Percentiles rank a stretch among this genome's conserved stretches.
These are phyloP conservation scores for Xylaria hypoxylon DNA, from an alignment of 2,329 filamentous ascomycete genomes.

Conservation along the genomic window DNA sequence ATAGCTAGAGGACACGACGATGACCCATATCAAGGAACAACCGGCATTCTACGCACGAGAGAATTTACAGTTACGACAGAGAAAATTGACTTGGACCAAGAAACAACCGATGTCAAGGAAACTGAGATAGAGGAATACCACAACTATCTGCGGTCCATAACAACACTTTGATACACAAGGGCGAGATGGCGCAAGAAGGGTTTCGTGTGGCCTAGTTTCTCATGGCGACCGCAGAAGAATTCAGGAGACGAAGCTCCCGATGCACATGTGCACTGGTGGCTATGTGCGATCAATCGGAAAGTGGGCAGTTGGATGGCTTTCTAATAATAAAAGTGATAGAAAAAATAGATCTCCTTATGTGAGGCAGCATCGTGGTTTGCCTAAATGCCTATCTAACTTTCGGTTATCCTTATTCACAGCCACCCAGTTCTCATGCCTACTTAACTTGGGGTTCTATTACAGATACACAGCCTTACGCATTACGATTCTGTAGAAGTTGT, in stretches of 20 bases:
- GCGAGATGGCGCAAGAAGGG: not conserved
- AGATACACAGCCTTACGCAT: not conserved
- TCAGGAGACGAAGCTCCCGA: not conserved
- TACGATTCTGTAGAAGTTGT: too few relatives aligned
- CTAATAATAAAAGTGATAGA: too few relatives aligned
- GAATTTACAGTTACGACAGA: slow-evolving; percentile 28
- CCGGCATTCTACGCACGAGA: slow-evolving; percentile 31
- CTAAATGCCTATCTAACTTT: too few relatives aligned
- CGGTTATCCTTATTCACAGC: not conserved
- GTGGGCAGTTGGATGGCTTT: not conserved
- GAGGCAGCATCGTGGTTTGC: too few relatives aligned
- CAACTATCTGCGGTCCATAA: not conserved
- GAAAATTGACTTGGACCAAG: not conserved
- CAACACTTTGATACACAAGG: not conserved
- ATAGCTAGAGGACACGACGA: not conserved
- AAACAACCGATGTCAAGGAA: not conserved
- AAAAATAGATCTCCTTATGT: too few relatives aligned
- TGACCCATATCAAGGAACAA: not conserved
- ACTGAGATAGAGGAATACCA: not conserved
- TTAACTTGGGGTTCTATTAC: not conserved
- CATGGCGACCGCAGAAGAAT: not conserved
- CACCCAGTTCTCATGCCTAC: not conserved
- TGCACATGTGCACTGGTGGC: not conserved
- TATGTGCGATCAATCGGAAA: not conserved
- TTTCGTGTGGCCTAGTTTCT: not conserved